Base-by-base conservation (phyloP, 192 early-diverging fungal genomes). In the Podila clonocystis region DNA sequence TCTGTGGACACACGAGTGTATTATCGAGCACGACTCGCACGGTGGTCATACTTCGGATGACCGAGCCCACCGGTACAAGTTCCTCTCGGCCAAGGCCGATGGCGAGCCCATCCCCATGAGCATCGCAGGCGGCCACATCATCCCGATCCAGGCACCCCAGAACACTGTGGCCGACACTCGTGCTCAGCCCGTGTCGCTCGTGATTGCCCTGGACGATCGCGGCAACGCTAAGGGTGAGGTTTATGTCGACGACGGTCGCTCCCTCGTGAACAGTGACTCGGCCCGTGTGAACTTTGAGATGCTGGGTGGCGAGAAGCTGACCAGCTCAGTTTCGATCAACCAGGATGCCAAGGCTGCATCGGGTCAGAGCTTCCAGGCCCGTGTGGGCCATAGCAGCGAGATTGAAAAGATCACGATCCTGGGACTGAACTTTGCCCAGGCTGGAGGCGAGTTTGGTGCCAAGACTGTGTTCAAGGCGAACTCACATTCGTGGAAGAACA, bases 241-340 rank as follows among this genome's bases (percentile, higher is more conserved):
- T 12, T 91, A 88, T 65, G 63, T 91, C 12, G 91, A 92, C 63
- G 91, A 93, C 66, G 92, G 92, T 19, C 82, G 30, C 7, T 79
- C 76, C 0, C 45, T 72, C 9, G 28, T 63, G 6, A 67, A 67
- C 19, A 15, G 24, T 7, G 13, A 45, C 13, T 29, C 31, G 26
- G 77, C 77, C 0, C 13, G 19, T 1, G 33, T 80, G 20, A 48
- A 33, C 5, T 80, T 26, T 26, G 62, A 63, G 58, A 6, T 78
- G 49, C 36, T 11, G 24, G 17, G 6, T 11, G 75, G 75, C 3
- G 36, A 71, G 52, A 38, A 78, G 28, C 55, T 78, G 33, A 20
- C 63, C 9, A 78, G 75, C 41, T 50, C 70, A 26, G 75, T 50
- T 0, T 24, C 22, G 1, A 15, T 70, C 1, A 31, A 50, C 41